Evolutionary conservation across 139 green algal genomes (phyloP).

Genomic region (Chlamydomonas urium): DNA sequence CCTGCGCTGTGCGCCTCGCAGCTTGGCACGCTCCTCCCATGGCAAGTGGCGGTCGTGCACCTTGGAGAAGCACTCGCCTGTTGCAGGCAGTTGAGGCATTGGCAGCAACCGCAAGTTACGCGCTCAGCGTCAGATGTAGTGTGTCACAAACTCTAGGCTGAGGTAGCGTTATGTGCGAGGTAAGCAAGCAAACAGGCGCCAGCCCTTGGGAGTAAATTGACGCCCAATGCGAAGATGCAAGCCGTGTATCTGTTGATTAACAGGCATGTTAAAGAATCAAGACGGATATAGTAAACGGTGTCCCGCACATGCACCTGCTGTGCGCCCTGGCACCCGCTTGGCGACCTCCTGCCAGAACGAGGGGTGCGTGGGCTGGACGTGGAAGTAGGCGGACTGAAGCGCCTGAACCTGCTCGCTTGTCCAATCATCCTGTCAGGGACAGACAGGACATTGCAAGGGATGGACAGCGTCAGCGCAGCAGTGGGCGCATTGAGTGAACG

Average conservation of each 20-base stretch:
- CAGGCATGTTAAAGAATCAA: not conserved
- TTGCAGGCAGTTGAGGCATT: not conserved
- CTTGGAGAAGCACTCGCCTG: slow-evolving; percentile 32
- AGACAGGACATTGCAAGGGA: no score
- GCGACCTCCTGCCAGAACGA: slow-evolving; percentile 31
- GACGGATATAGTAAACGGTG: not conserved
- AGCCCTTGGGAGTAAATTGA: slow-evolving; percentile 26
- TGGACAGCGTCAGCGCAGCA: no score
- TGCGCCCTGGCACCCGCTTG: slow-evolving; percentile 22
- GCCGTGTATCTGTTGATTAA: not conserved
- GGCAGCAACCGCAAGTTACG: not conserved
- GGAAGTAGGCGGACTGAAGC: slow-evolving; percentile 21
- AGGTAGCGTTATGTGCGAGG: no score
- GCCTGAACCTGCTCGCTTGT: not conserved
- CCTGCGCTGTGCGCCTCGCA: not conserved
- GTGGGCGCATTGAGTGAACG: no score
- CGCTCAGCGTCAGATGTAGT: no score
- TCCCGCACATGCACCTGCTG: slow-evolving; percentile 31
- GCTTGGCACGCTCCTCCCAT: slow-evolving; percentile 11
- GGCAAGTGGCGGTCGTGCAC: slow-evolving; percentile 15
- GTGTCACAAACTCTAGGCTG: no score
- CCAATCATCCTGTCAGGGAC: slow-evolving; percentile 10
- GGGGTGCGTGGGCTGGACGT: slow-evolving; percentile 17
- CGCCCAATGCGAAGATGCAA: slow-evolving; percentile 23
- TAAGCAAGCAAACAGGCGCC: slow-evolving; percentile 43